These are phyloP conservation scores for Mortierella polycephala DNA, from an alignment of 371 early-diverging fungal species.

Conservation along the genomic window DNA sequence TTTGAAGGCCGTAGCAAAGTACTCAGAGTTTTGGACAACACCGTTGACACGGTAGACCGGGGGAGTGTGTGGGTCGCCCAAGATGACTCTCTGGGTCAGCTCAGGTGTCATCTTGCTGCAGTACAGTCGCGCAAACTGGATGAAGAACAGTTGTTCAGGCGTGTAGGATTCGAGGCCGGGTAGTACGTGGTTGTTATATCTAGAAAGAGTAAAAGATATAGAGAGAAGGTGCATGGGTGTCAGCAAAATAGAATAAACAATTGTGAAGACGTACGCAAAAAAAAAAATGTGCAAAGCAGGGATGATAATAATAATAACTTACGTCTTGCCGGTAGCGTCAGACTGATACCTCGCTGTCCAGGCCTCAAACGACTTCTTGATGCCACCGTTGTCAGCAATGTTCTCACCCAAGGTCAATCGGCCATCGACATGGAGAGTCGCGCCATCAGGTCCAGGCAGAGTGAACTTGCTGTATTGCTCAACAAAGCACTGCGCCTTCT, in stretches of 20 bases:
- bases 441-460: slow-evolving; percentile 3
- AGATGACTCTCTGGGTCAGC: neutral
- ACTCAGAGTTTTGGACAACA: too few relatives aligned
- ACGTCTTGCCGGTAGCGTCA: slow-evolving; percentile 26
- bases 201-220: neutral
- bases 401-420: slow-evolving; percentile 75
- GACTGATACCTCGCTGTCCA: slow-evolving; percentile 56
- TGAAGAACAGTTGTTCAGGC: slow-evolving; percentile 64
- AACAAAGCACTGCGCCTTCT: slow-evolving; percentile 66
- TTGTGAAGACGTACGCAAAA: neutral
- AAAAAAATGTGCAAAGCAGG: too few relatives aligned
- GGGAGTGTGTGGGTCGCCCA: too few relatives aligned
- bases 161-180: slow-evolving; percentile 33
- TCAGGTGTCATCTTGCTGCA: slow-evolving; percentile 59
- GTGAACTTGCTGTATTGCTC: slow-evolving; percentile 62
- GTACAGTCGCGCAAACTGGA: slow-evolving; percentile 64
- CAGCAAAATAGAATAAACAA: neutral
- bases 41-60: too few relatives aligned
- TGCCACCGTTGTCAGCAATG: slow-evolving; percentile 80
- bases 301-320: neutral
- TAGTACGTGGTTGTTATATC: slow-evolving; percentile 10
- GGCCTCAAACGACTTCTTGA: slow-evolving; percentile 53
- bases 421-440: slow-evolving; percentile 58
- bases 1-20: too few relatives aligned
- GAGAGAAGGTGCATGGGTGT: too few relatives aligned